Percentiles rank a stretch among this genome's conserved stretches.
Evolutionary conservation across 257 asterid species (phyloP).

Genomic region (Solanum paucissectum): DNA sequence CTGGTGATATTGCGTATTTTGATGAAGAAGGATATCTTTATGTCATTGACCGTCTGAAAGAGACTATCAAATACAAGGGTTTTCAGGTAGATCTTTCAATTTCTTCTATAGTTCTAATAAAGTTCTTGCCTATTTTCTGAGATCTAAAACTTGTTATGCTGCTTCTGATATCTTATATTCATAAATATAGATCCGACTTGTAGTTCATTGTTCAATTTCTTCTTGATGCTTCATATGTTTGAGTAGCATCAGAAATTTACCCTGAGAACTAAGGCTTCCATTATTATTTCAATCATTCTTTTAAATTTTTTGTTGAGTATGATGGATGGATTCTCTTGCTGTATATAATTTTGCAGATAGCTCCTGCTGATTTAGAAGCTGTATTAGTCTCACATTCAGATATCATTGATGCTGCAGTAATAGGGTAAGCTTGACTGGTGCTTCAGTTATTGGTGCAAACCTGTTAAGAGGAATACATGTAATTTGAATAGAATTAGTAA

Average conservation of each 20-base stretch:
- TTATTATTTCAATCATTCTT: background rate
- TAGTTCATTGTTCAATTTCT: background rate
- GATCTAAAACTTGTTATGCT: background rate
- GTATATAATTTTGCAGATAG: conserved; percentile 36
- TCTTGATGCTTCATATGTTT: background rate
- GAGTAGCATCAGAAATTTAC: background rate
- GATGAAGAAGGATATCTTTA: conserved; percentile 69
- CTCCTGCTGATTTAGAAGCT: conserved; percentile 89
- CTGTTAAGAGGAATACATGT: background rate
- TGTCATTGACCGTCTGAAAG: conserved; percentile 74
- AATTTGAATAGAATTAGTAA: background rate
- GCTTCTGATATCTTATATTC: background rate
- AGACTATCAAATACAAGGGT: conserved; percentile 78
- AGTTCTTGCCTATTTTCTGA: background rate
- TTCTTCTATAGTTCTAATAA: background rate
- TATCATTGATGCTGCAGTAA: conserved; percentile 68
- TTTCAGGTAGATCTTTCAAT: conserved; percentile 44
- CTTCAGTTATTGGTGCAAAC: background rate
- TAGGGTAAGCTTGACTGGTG: conserved; percentile 33
- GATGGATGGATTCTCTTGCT: background rate
- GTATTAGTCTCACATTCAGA: conserved; percentile 53
- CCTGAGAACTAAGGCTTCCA: background rate
- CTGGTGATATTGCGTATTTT: conserved; percentile 75
- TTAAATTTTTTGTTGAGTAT: background rate
- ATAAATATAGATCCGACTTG: background rate